These are phyloP conservation scores for Sordariomycetes sp. DNA, from an alignment of 2,329 filamentous ascomycete genomes.

Conservation along the genomic window DNA sequence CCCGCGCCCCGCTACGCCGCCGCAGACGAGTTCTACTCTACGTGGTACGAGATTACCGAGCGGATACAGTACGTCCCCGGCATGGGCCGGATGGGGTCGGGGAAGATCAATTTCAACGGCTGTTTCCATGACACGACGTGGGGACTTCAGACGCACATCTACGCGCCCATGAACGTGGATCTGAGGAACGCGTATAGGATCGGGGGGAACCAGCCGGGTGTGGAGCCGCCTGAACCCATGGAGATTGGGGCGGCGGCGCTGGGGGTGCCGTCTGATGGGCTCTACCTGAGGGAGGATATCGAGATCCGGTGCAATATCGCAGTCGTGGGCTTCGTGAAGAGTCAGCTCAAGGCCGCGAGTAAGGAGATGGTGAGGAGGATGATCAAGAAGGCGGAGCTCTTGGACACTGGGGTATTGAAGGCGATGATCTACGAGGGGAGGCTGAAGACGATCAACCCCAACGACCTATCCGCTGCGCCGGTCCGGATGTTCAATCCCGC, in stretches of 20 bases:
- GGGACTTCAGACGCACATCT: conserved; percentile 60
- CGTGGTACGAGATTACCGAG: conserved; percentile 62
- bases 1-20: conserved; percentile 54
- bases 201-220: conserved; percentile 52
- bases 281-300: conserved; percentile 58
- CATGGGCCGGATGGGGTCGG: conserved; percentile 48
- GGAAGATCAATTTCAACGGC: conserved; percentile 55
- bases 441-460: conserved; percentile 44
- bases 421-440: conserved; percentile 55
- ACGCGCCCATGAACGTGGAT: conserved; percentile 54
- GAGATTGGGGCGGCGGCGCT: conserved; percentile 48
- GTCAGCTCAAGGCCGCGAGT: conserved; percentile 51
- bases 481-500: background rate
- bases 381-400: conserved; percentile 57
- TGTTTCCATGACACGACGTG: conserved; percentile 62
- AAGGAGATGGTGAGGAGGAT: conserved; percentile 56
- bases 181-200: conserved; percentile 57
- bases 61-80: conserved; percentile 56
- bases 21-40: conserved; percentile 58
- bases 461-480: conserved; percentile 26
- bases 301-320: conserved; percentile 58
- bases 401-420: conserved; percentile 51
- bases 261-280: conserved; percentile 47
- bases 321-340: conserved; percentile 51
- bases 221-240: conserved; percentile 45